Evolutionary conservation across 2,329 filamentous ascomycete species (phyloP), one percentile per base, ranked within the genome.

Genomic region (Aspergillus brunneoviolaceus): DNA sequence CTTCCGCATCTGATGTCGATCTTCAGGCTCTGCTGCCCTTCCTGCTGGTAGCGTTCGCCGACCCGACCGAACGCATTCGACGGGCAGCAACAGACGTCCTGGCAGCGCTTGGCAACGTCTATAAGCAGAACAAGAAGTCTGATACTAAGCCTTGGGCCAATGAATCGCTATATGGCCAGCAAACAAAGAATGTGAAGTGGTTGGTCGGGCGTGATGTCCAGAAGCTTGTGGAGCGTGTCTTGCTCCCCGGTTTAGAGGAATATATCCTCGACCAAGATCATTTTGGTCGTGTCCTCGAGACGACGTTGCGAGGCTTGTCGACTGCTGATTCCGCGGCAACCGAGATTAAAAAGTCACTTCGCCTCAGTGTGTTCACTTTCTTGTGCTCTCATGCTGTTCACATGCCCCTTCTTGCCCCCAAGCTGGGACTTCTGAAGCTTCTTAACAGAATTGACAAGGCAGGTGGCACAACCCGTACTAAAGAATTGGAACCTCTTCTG

Each of bases 11-110:
- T 23, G 78, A 79, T 21, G 70, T 84, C 7, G 90, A 96, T 71
- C 82, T 93, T 52, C 94, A 98, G 72, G 85, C 86, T 11, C 74
- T 97, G 19, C 72, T 96, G n/a, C 94, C 94, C 2, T 97, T 96
- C 76, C 80, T 89, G 33, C 78, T 97, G 50, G 81, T 84, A 42
- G 90, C 89, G 23, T 83, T 98, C 19, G 82, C 86, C 25, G 94
- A 98, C 72, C 78, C 87, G 5, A 90, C 90, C 1, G 87, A 88
- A 63, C 86, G 87, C 63, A 89, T 96, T 48, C 89, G 93, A 49
- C 86, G 87, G 63, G 87, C 91, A 54, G 90, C 92, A 21, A 87
- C 88, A 23, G 84, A 88, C 55, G 81, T 93, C 33, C 72, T 91
- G 33, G 77, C 84, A 27, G 79, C 84, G 3, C 69, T 93, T 12